Evolutionary conservation across 805 yeast genomes (phyloP), one percentile per base, ranked within the genome.

Genomic region (Deakozyma indianensis): DNA sequence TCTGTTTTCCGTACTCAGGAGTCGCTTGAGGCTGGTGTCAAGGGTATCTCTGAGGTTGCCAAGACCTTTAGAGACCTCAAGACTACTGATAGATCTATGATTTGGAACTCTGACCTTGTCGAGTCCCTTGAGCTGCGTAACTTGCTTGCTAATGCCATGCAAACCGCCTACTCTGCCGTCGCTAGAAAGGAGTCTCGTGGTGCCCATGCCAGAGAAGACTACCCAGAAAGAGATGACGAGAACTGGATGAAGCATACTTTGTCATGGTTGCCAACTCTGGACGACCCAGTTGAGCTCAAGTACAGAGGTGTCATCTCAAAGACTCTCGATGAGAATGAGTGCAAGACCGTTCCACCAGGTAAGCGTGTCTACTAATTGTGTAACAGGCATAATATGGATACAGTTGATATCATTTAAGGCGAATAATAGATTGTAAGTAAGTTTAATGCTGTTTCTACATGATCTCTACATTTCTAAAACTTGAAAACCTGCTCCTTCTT

Each of bases 151-250:
- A 86, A 96, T 74, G 97, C 97, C 50, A 78, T 81, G 52, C 98
- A 92, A 74, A 88, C 96, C 45, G 97, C 97, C 27, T 71, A 70
- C 53, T 77, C 94, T 51, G 98, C 98, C 44, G 87, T 92, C 51
- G 94, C 86, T 47, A 85, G 98, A 75, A 80, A 74, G 60, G 98
- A 90, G 71, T 87, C 96, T 32, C 85, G 98, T 74, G 98, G 98
- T 71, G 97, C 98, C 43, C 98, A 90, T 63, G 96, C 98, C 48
- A 83, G 97, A 74, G 98, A 90, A 68, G 98, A 90, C 67, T 88
- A 68, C 71, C 96, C 95, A 60, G 80, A 78, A 51, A 86, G 98
- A 78, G 95, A 90, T 63, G 98, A 90, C 65, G 87, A 63, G 47
- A 73, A 87, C 75, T 90, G 98, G 98, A 86, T 85, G 90, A 92